Conservation (phyloP, 768 basidiomycete genomes). For the Leucocoprinus leucothites region DNA sequence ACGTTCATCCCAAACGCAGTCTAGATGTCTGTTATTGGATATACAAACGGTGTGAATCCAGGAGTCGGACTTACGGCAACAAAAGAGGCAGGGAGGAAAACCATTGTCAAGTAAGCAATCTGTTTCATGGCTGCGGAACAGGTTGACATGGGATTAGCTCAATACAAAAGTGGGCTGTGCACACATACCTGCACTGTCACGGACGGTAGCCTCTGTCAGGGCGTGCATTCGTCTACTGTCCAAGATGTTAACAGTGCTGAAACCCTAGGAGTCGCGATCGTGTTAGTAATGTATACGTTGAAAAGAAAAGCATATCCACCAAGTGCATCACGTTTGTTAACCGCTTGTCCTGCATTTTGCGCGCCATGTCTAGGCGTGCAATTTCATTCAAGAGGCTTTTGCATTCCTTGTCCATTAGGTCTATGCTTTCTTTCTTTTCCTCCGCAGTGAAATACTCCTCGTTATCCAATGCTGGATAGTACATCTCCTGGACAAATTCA, state of each 20-base stretch:
- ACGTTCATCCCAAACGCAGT: slow-evolving; percentile 51
- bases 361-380: slow-evolving; percentile 34
- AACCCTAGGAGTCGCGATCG: slow-evolving; percentile 33
- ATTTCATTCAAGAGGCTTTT: slow-evolving; percentile 41
- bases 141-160: neutral
- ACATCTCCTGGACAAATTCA: slow-evolving; percentile 37
- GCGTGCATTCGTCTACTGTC: slow-evolving; percentile 44
- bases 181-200: slow-evolving; percentile 28
- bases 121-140: slow-evolving; percentile 40
- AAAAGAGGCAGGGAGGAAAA: slow-evolving; percentile 57
- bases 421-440: slow-evolving; percentile 1
- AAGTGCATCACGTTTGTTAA: slow-evolving; percentile 44
- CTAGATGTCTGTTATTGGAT: slow-evolving; percentile 19
- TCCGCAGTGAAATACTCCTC: slow-evolving; percentile 7
- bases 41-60: neutral
- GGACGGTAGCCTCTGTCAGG: slow-evolving; percentile 40
- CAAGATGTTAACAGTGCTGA: slow-evolving; percentile 47
- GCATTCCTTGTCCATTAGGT: slow-evolving; percentile 34
- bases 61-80: slow-evolving; percentile 30
- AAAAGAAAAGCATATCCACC: slow-evolving; percentile 19
- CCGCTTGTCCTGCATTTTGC: slow-evolving; percentile 32
- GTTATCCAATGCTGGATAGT: slow-evolving; percentile 35
- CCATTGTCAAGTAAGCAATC: slow-evolving; percentile 57
- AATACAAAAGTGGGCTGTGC: neutral
- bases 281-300: slow-evolving; percentile 30